phyloP scores from a whole-genome alignment of 345 rosid species.

The Bruguiera parviflora region DNA sequence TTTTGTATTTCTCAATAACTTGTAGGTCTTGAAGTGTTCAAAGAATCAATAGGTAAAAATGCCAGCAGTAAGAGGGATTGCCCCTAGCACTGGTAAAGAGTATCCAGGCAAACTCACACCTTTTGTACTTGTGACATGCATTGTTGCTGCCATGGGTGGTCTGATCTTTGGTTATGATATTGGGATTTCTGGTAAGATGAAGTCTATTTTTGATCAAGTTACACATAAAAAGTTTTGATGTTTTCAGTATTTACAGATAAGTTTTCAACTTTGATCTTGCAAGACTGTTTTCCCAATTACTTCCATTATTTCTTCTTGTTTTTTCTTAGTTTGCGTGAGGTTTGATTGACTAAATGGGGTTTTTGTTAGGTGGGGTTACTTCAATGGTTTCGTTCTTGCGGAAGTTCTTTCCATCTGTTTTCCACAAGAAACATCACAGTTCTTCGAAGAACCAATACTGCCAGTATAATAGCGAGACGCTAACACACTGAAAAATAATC shows the following conservation, averaged over 20 bases:
- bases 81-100: conserved; percentile 41
- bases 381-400: conserved; percentile 65
- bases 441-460: conserved; percentile 68
- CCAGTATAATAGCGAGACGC: conserved; percentile 58
- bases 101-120: conserved; percentile 87
- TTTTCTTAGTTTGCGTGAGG: background rate
- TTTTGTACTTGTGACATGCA: conserved; percentile 68
- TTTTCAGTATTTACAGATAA: too few species aligned
- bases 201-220: background rate
- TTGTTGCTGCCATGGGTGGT: conserved; percentile 99
- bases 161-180: conserved; percentile 94
- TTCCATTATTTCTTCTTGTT: background rate
- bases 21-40: background rate
- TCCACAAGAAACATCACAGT: conserved; percentile 41
- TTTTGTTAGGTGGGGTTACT: conserved; percentile 90
- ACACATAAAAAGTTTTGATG: too few species aligned
- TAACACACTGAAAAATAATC: too few species aligned
- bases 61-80: conserved; percentile 32
- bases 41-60: background rate
- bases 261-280: too few species aligned
- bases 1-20: background rate
- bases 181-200: conserved; percentile 73
- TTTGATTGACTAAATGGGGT: too few species aligned
- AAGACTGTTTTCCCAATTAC: too few species aligned
- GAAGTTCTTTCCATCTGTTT: conserved; percentile 72